These are phyloP conservation scores for Nitzschia inconspicua DNA, from an alignment of 108 stramenopile genomes.

Conservation along the genomic window DNA sequence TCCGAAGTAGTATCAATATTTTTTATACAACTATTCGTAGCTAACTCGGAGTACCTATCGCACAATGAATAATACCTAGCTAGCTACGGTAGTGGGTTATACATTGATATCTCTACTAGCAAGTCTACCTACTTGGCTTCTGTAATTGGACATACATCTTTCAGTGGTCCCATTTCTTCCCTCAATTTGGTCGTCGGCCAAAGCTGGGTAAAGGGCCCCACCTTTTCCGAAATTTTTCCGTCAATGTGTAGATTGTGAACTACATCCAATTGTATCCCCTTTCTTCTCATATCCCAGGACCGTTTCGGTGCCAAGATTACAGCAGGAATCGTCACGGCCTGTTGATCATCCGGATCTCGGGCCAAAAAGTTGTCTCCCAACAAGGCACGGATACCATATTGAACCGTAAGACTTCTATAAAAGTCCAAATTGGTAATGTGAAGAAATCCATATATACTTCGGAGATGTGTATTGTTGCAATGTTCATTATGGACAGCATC, in stretches of 20 bases:
- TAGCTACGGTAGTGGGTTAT: too few species aligned
- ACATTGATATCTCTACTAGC: too few species aligned
- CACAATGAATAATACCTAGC: too few species aligned
- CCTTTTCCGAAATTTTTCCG: slow-evolving; percentile 21
- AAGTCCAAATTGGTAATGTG: slow-evolving; percentile 56
- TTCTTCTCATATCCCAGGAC: slow-evolving; percentile 25
- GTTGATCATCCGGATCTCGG: slow-evolving; percentile 45
- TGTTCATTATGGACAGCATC: background rate
- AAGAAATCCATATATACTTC: slow-evolving; percentile 37
- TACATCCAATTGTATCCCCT: slow-evolving; percentile 30
- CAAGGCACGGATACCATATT: slow-evolving; percentile 14
- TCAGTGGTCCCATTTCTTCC: too few species aligned
- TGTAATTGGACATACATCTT: too few species aligned
- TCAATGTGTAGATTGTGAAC: slow-evolving; percentile 37
- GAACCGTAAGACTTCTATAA: slow-evolving; percentile 23
- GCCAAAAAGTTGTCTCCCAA: slow-evolving; percentile 33
- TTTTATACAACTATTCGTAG: too few species aligned
- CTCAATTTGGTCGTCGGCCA: too few species aligned
- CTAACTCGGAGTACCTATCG: too few species aligned
- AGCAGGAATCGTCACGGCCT: slow-evolving; percentile 44
- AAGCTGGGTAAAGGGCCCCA: background rate
- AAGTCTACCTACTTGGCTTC: too few species aligned
- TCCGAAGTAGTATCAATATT: too few species aligned
- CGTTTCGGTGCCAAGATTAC: slow-evolving; percentile 33
- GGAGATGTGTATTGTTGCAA: background rate